Conservation (phyloP, 2,329 filamentous ascomycete species). For the Aspergillus pseudotamarii region DNA sequence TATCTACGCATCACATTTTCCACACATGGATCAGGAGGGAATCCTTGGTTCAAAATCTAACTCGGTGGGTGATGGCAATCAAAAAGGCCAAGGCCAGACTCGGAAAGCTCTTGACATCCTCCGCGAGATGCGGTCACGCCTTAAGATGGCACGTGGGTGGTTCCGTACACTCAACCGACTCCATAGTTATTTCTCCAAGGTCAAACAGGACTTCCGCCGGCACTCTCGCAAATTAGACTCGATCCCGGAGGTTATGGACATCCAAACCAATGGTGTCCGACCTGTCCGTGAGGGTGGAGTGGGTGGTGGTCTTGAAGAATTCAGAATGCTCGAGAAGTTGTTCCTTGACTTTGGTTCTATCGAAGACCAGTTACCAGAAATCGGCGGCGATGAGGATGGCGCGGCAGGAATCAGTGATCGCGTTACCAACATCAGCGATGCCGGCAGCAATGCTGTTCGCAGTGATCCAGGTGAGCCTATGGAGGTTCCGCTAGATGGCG, state of each 20-base stretch:
- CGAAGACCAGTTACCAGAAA: conserved; percentile 43
- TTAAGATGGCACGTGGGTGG: conserved; percentile 46
- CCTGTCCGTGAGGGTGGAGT: conserved; percentile 35
- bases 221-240: conserved; percentile 36
- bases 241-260: conserved; percentile 31
- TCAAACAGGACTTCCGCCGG: conserved; percentile 41
- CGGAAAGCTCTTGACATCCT: conserved; percentile 43
- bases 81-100: conserved; percentile 36
- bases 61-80: conserved; percentile 26
- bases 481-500: conserved; percentile 35
- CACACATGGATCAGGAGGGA: conserved; percentile 57
- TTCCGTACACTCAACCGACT: conserved; percentile 48
- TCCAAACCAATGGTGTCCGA: conserved; percentile 32
- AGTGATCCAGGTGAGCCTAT: conserved; percentile 39
- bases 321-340: conserved; percentile 45
- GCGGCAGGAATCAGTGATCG: conserved; percentile 32
- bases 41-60: conserved; percentile 43
- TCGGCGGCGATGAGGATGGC: conserved; percentile 36
- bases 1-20: conserved; percentile 58
- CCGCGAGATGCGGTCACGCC: conserved; percentile 44
- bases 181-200: conserved; percentile 45
- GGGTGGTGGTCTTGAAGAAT: conserved; percentile 40
- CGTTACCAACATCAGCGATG: conserved; percentile 39
- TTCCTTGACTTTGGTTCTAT: conserved; percentile 44
- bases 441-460: conserved; percentile 45